phyloP scores from a whole-genome alignment of 768 basidiomycete genomes.

The Rhodotorula graminis region DNA sequence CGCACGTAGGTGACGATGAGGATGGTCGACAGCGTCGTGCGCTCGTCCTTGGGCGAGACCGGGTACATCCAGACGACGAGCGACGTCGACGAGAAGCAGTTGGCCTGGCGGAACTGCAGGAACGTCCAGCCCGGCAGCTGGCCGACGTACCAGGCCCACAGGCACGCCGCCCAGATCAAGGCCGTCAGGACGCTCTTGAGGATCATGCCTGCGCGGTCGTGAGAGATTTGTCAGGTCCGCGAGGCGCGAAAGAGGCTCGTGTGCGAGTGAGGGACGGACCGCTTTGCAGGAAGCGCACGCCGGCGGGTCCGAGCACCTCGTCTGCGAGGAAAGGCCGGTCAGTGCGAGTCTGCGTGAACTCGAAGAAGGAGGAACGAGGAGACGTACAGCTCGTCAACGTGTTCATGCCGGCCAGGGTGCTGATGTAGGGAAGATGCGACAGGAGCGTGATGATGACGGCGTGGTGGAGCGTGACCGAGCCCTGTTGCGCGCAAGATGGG shows the following conservation, averaged over 20 bases:
- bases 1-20: constrained; percentile 21
- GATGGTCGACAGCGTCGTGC: background rate
- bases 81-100: constrained; percentile 12
- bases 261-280: background rate
- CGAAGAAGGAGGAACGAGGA: background rate
- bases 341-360: no score
- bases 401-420: constrained; percentile 24
- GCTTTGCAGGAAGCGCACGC: constrained; percentile 24
- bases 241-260: no score
- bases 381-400: constrained; percentile 21
- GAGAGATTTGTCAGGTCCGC: no score
- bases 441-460: constrained; percentile 24
- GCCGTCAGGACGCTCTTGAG: constrained; percentile 22
- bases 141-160: constrained; percentile 21
- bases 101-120: constrained; percentile 26
- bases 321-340: background rate
- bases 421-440: constrained; percentile 22
- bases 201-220: constrained; percentile 8
- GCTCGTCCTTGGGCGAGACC: background rate
- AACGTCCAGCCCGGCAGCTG: constrained; percentile 11
- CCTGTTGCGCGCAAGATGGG: background rate
- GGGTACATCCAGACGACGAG: constrained; percentile 29
- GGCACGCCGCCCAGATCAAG: constrained; percentile 22
- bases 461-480: constrained; percentile 28
- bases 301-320: constrained; percentile 26